Percentiles rank a stretch among this genome's conserved stretches.
phyloP scores from a whole-genome alignment of 331 rosid genomes.

The Saraca asoca region DNA sequence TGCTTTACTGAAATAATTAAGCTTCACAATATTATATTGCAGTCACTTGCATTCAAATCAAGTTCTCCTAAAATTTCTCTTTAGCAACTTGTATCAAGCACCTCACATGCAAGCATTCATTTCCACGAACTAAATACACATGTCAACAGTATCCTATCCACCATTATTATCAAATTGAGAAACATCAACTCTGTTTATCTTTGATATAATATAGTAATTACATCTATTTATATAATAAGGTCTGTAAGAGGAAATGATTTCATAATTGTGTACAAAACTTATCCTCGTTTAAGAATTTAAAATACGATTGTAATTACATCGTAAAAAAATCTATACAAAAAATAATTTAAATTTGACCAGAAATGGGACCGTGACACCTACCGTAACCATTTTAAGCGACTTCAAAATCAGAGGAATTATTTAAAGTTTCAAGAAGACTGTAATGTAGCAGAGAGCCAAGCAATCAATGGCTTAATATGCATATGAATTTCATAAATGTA shows the following conservation, averaged over 20 bases:
- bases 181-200: conserved; percentile 27
- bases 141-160: conserved; percentile 16
- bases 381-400: no score
- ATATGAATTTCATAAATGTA: conserved; percentile 18
- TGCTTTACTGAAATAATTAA: conserved; percentile 20
- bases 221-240: no score
- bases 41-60: conserved; percentile 30
- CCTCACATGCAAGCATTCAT: conserved; percentile 48
- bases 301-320: no score
- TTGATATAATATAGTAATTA: conserved; percentile 14
- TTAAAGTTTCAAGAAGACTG: conserved; percentile 29
- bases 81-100: conserved; percentile 19
- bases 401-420: conserved; percentile 31
- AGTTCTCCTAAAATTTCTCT: conserved; percentile 10
- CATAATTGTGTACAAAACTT: no score
- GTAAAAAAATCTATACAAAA: no score
- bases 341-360: no score
- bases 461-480: conserved; percentile 15
- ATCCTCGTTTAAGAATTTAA: no score
- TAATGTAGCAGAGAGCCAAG: conserved; percentile 33
- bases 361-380: no score
- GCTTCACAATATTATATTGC: conserved; percentile 27
- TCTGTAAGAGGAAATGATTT: no score
- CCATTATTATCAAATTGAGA: conserved; percentile 1
- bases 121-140: conserved; percentile 38